Evolutionary conservation across 495 filamentous ascomycete species (phyloP).

Genomic region (Clohesyomyces aquaticus): DNA sequence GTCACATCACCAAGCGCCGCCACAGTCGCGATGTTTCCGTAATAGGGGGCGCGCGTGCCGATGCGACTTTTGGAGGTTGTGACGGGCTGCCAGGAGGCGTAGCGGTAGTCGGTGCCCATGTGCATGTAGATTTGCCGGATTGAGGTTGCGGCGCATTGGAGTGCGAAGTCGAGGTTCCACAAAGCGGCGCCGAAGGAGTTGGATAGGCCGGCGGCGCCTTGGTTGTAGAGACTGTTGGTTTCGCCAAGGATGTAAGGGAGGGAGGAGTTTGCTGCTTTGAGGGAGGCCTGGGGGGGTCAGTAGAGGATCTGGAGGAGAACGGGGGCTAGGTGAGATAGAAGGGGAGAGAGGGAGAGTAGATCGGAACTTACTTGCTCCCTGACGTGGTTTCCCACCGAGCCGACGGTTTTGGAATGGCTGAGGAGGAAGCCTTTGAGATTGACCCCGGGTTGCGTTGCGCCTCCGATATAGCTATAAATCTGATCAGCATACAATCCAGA

Average conservation of each 20-base stretch:
- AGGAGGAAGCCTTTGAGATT: conserved; percentile 67
- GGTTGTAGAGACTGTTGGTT: conserved; percentile 66
- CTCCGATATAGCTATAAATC: conserved; percentile 63
- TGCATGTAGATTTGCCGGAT: conserved; percentile 70
- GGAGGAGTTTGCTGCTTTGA: conserved; percentile 34
- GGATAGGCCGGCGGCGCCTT: conserved; percentile 65
- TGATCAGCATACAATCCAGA: too few relatives aligned
- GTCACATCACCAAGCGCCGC: conserved; percentile 55
- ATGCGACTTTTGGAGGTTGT: conserved; percentile 55
- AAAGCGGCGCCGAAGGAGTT: conserved; percentile 73
- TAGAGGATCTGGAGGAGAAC: too few relatives aligned
- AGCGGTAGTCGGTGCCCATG: conserved; percentile 66
- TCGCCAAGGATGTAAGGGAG: conserved; percentile 68
- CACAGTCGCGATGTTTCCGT: conserved; percentile 65
- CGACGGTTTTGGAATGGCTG: conserved; percentile 64
- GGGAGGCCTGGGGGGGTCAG: too few relatives aligned
- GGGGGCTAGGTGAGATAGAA: too few relatives aligned
- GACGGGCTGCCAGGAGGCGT: conserved; percentile 63
- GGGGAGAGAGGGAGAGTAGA: too few relatives aligned
- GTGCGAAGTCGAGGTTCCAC: conserved; percentile 70
- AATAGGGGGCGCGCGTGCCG: conserved; percentile 70
- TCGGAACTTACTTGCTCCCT: too few relatives aligned
- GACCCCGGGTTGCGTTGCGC: conserved; percentile 63
- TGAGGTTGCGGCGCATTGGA: conserved; percentile 60
- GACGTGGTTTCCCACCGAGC: conserved; percentile 53